Base-by-base conservation (phyloP, 1,284 basidiomycete genomes). In the Cryptococcus jaspeensis region DNA sequence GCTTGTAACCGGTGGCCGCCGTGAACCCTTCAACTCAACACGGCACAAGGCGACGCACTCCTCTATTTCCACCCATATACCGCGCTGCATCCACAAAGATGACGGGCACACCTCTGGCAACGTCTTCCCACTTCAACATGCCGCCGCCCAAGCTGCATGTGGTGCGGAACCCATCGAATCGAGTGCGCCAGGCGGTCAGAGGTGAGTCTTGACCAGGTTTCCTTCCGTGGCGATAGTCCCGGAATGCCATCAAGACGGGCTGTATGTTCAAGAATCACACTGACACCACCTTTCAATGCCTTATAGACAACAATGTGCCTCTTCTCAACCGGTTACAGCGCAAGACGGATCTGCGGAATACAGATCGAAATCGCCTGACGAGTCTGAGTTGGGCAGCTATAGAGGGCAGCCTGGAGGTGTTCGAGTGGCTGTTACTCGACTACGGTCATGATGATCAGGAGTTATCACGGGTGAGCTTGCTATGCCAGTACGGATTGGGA, bases 361-460 rank as follows among this genome's bases (percentile, higher is more conserved):
- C 89, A 8, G 92, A 96, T 77, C 55, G 64, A 50, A 60, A 67
- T 54, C 83, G 90, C 1, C 87, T 88, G 70, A 95, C 92, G 0
- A 91, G 88, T 18, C 77, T 96, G 7, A 90, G 90, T 13, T 93
- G 90, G 88, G 86, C 92, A 0, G 91, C 91, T 22, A 83, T 87
- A 0, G 83, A 89, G 32, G 89, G 89, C 0, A 85, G 89, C 59
- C 85, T 92, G 69, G 90, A 95, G 72, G 91, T 90, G 1, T 93
- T 92, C 63, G 90, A 93, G 69, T 95, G 87, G 79, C 79, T 95
- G 53, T 79, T 94, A 56, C 80, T 94, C 47, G 84, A 82, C 62
- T 85, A 83, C 42, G 90, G 89, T 16, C 91, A 94, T 73, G 92
- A 96, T 72, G 91, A 95, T 70, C 86, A 87, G 55, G 92, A 95